Conservation (phyloP, 192 early-diverging fungal species). For the Pilaira anomala region DNA sequence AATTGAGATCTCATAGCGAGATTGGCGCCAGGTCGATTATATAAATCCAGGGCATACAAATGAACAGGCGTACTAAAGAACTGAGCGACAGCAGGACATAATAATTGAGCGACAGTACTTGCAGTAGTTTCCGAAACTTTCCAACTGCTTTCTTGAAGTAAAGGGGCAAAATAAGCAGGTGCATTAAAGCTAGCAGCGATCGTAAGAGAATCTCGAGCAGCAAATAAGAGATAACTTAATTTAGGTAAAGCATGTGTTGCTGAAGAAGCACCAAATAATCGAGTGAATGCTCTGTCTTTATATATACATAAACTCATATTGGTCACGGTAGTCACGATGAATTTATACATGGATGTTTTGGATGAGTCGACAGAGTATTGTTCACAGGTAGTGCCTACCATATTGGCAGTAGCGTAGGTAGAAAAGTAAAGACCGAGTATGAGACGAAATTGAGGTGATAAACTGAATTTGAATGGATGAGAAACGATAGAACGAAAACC, state of each 20-base stretch:
- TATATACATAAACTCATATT: conserved; percentile 44
- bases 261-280: conserved; percentile 41
- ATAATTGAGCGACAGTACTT: conserved; percentile 28
- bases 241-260: conserved; percentile 33
- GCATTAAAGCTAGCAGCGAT: conserved; percentile 45
- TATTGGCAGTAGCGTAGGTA: conserved; percentile 42
- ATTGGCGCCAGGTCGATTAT: conserved; percentile 30
- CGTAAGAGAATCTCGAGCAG: conserved; percentile 40
- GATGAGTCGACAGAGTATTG: conserved; percentile 6
- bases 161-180: conserved; percentile 20
- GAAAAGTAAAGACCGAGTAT: conserved; percentile 36
- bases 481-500: conserved; percentile 29
- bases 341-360: conserved; percentile 32
- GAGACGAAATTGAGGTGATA: conserved; percentile 28
- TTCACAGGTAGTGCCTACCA: conserved; percentile 39
- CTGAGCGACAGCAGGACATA: conserved; percentile 40
- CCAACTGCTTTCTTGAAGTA: conserved; percentile 5
- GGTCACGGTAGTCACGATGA: conserved; percentile 34
- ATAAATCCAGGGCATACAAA: conserved; percentile 44
- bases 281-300: conserved; percentile 46
- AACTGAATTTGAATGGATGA: conserved; percentile 32
- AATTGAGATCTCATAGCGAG: conserved; percentile 11
- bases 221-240: conserved; percentile 38
- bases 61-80: conserved; percentile 41
- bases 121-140: background rate